These are phyloP conservation scores for Arthrobotrys megalospora DNA, from an alignment of 2,329 filamentous ascomycete genomes.

Conservation along the genomic window DNA sequence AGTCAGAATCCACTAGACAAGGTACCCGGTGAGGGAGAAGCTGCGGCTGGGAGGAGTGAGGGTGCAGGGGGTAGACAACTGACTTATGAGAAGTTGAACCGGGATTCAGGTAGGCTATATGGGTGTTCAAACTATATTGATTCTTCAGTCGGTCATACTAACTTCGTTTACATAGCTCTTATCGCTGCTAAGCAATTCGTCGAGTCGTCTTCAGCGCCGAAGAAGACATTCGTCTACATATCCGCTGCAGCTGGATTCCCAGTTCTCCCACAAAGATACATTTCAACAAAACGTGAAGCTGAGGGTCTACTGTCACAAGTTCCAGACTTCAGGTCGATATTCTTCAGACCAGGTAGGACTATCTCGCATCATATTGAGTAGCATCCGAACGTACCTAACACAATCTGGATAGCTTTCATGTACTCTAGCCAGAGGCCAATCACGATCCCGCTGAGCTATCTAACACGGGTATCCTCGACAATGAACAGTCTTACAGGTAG, in stretches of 20 bases:
- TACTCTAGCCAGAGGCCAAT: conserved; percentile 86
- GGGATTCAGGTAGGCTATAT: conserved; percentile 75
- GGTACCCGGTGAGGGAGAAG: conserved; percentile 77
- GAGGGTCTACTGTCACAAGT: conserved; percentile 84
- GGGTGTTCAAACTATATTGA: neutral
- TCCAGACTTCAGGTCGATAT: conserved; percentile 82
- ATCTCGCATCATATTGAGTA: neutral
- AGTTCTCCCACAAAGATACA: conserved; percentile 86
- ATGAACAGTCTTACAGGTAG: conserved; percentile 85
- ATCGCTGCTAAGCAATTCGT: conserved; percentile 82
- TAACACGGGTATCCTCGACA: conserved; percentile 80
- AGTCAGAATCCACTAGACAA: conserved; percentile 73
- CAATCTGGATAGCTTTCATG: conserved; percentile 74
- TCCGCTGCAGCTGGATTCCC: conserved; percentile 90
- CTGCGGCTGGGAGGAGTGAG: conserved; percentile 68
- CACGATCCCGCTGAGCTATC: conserved; percentile 86
- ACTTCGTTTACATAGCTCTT: conserved; percentile 74
- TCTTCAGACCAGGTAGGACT: conserved; percentile 78
- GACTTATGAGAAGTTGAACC: conserved; percentile 98
- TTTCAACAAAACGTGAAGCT: conserved; percentile 91
- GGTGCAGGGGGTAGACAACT: conserved; percentile 68
- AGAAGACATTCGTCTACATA: conserved; percentile 83
- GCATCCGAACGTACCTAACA: conserved; percentile 11
- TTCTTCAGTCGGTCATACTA: conserved; percentile 2
- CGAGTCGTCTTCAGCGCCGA: conserved; percentile 73